phyloP scores from a whole-genome alignment of 2,329 filamentous ascomycete species.

The Monosporascus sp. region DNA sequence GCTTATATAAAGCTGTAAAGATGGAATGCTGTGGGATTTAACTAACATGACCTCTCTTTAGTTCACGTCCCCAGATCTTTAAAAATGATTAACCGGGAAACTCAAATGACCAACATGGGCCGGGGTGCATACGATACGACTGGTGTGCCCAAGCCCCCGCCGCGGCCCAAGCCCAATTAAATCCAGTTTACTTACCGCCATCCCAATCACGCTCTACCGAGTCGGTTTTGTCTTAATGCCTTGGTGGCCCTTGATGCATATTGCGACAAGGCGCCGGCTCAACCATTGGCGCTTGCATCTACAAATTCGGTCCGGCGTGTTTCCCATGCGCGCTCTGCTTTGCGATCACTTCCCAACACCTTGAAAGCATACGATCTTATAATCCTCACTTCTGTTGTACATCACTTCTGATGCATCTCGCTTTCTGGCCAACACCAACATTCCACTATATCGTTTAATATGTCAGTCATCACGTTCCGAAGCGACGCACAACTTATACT shows the following conservation, averaged over 20 bases:
- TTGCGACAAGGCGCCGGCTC: no score
- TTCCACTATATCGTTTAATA: slow-evolving; percentile 27
- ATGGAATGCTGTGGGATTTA: not conserved
- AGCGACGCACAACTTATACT: slow-evolving; percentile 7
- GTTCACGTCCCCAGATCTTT: slow-evolving; percentile 1
- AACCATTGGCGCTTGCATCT: no score
- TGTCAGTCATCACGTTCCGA: slow-evolving; percentile 14
- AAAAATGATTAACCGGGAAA: slow-evolving; percentile 26
- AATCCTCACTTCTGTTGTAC: slow-evolving; percentile 25
- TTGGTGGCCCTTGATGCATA: no score
- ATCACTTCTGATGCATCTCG: slow-evolving; percentile 22
- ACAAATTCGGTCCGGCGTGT: no score
- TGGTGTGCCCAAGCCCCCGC: slow-evolving; percentile 29
- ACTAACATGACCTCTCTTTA: slow-evolving; percentile 13
- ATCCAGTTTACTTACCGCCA: not conserved
- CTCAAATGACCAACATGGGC: slow-evolving; percentile 29
- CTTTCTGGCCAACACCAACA: slow-evolving; percentile 12
- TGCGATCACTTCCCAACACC: not conserved
- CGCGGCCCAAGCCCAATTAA: slow-evolving; percentile 29
- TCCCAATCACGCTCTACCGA: no score
- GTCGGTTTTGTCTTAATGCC: no score
- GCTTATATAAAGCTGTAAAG: slow-evolving; percentile 9
- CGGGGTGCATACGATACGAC: slow-evolving; percentile 31
- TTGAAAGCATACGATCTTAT: slow-evolving; percentile 11
- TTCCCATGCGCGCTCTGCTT: not conserved